Percentiles rank a stretch among this genome's conserved stretches.
phyloP scores from a whole-genome alignment of 2,329 filamentous ascomycete genomes.

The Colletotrichum salicis region DNA sequence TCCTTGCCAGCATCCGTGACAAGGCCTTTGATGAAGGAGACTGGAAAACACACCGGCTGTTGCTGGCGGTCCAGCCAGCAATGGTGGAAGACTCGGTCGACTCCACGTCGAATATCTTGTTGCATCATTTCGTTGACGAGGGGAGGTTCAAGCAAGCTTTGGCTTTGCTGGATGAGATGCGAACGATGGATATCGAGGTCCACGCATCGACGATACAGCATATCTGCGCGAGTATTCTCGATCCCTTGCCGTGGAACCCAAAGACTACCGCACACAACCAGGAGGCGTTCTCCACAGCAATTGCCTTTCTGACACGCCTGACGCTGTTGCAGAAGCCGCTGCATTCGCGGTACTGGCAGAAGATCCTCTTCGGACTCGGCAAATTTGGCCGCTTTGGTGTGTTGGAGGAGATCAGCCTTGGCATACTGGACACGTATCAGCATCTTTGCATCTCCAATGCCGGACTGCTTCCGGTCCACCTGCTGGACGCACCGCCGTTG shows the following conservation, averaged over 20 bases:
- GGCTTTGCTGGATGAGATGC: slow-evolving; percentile 52
- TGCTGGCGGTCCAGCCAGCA: slow-evolving; percentile 56
- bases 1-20: slow-evolving; percentile 52
- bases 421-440: slow-evolving; percentile 54
- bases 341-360: slow-evolving; percentile 53
- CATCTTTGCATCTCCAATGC: slow-evolving; percentile 38
- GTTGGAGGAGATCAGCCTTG: slow-evolving; percentile 55
- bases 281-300: slow-evolving; percentile 12
- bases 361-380: slow-evolving; percentile 56
- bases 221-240: slow-evolving; percentile 23
- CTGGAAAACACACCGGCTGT: slow-evolving; percentile 53
- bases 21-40: slow-evolving; percentile 50
- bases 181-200: slow-evolving; percentile 45
- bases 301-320: slow-evolving; percentile 24
- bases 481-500: slow-evolving; percentile 51
- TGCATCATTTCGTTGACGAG: slow-evolving; percentile 43
- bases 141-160: slow-evolving; percentile 42
- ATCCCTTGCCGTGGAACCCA: slow-evolving; percentile 16
- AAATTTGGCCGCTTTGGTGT: slow-evolving; percentile 55
- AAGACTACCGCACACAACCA: not conserved
- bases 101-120: slow-evolving; percentile 46
- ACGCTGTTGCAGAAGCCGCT: slow-evolving; percentile 38
- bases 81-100: slow-evolving; percentile 44
- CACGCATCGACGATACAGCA: slow-evolving; percentile 21
- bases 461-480: slow-evolving; percentile 55